Conservation (phyloP, 345 rosid species). For the Psidium friedrichsthalianum region DNA sequence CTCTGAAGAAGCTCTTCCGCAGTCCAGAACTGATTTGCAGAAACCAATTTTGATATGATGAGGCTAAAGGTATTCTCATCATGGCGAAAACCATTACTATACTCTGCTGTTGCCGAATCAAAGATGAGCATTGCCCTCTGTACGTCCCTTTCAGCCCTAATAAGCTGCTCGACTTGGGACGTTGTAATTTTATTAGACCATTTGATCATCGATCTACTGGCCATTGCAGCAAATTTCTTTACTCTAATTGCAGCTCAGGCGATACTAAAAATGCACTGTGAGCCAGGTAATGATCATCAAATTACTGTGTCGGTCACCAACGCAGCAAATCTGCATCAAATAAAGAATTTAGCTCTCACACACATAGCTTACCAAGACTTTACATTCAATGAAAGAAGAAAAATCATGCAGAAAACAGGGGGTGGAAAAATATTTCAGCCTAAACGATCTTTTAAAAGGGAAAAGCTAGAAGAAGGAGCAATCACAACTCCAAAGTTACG, state of each 20-base stretch:
- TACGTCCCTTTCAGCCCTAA: conserved; percentile 48
- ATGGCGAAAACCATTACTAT: conserved; percentile 48
- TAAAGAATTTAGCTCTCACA: background rate
- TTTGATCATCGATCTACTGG: conserved; percentile 24
- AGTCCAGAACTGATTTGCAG: conserved; percentile 50
- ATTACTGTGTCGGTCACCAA: background rate
- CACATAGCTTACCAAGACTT: background rate
- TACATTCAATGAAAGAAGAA: background rate
- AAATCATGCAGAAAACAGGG: background rate
- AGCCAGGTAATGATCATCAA: background rate
- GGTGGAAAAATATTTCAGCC: background rate
- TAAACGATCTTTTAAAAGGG: background rate
- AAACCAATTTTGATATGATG: conserved; percentile 56
- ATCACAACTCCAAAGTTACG: background rate
- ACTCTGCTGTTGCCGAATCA: conserved; percentile 69
- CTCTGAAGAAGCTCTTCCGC: conserved; percentile 63
- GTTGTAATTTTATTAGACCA: conserved; percentile 56
- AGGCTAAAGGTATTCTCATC: conserved; percentile 42
- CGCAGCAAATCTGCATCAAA: background rate
- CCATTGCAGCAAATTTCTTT: conserved; percentile 7
- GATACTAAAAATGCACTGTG: background rate
- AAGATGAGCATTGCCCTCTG: conserved; percentile 48
- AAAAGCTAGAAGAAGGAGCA: background rate
- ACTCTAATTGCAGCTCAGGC: background rate
- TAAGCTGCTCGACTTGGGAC: conserved; percentile 49